A percentile compares a stretch with the other conserved stretches of the same genome.
Conservation (phyloP, 1,284 basidiomycete species). For the Cystobasidium pallidum region DNA sequence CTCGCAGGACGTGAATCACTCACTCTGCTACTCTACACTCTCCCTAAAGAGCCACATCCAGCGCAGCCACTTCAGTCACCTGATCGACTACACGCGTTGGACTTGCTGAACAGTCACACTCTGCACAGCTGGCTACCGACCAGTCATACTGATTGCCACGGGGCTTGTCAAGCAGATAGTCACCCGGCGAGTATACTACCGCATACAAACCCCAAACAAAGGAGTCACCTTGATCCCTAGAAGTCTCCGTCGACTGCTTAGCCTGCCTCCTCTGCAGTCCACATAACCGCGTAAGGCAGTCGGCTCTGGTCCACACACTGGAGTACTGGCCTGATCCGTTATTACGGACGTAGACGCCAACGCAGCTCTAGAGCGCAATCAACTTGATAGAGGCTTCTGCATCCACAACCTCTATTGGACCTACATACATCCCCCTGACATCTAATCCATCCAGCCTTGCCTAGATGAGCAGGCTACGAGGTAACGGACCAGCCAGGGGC, state of each 20-base stretch:
- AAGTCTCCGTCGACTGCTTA: too few species aligned
- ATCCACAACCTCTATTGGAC: not conserved
- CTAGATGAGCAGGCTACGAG: not conserved
- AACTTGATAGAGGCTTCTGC: not conserved
- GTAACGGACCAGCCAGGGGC: not conserved
- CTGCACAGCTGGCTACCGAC: constrained; percentile 7
- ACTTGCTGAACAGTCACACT: not conserved
- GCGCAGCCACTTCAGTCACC: not conserved
- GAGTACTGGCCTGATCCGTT: not conserved
- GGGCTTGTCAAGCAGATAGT: not conserved
- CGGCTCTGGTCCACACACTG: not conserved
- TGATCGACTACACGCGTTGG: not conserved
- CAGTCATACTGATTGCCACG: not conserved
- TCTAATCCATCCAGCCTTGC: not conserved
- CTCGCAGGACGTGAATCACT: not conserved
- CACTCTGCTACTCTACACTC: not conserved
- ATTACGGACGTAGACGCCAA: not conserved
- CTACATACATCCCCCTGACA: not conserved
- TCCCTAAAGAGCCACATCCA: too few species aligned
- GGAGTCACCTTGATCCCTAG: too few species aligned
- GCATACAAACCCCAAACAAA: not conserved
- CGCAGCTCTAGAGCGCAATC: not conserved
- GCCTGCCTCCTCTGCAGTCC: too few species aligned
- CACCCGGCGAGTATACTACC: not conserved
- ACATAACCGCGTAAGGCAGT: not conserved